Evolutionary conservation across 768 basidiomycete genomes (phyloP), one percentile per base, ranked within the genome.

Genomic region (Lactarius sp.): DNA sequence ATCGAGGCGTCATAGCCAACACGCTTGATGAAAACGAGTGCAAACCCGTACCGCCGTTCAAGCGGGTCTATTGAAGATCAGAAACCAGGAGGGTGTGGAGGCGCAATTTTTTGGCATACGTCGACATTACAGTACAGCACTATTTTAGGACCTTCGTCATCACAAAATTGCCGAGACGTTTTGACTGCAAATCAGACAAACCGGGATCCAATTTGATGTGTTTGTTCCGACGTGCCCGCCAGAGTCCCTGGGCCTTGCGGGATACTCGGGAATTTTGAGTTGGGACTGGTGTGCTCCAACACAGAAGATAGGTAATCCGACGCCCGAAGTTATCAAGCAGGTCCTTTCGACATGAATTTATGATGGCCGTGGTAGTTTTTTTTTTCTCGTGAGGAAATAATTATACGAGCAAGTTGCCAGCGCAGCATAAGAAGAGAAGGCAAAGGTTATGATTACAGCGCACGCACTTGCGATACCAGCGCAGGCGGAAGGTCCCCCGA

Each of bases 1-100:
- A 98, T 78, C 91, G 97, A 70, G 72, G 74, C 33, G 97, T 99
- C 69, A 95, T 92, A 71, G 80, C 76, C 69, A 83, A 76, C 54
- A 98, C 97, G 50, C 83, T 98, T 50, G 96, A 99, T 73, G 92
- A 96, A 78, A 88, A 85, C 71, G 96, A 98, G 79, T 96, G 95
- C 88, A 96, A 95, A 81, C 72, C 89, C 46, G 93, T 98, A 39
- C 96, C 96, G 67, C 96, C 96, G 14, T 97, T 97, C 86, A 96
- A 96, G 83, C 92, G 94, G 75, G 90, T 91, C 60, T 96, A 95
- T 77, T 95, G 81, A 67, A 67, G 58, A 59, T 18, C 27, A 31
- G 34, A 31, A 13, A 39, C 31, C 20, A 39, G 41, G 16, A 44
- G 44, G 51, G 27, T n/a, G n/a, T 36, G 20, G 46, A 22, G 20